Percentiles rank a stretch among this genome's conserved stretches.
These are phyloP conservation scores for Ganoderma meredithae DNA, from an alignment of 1,284 basidiomycete genomes.

Conservation along the genomic window DNA sequence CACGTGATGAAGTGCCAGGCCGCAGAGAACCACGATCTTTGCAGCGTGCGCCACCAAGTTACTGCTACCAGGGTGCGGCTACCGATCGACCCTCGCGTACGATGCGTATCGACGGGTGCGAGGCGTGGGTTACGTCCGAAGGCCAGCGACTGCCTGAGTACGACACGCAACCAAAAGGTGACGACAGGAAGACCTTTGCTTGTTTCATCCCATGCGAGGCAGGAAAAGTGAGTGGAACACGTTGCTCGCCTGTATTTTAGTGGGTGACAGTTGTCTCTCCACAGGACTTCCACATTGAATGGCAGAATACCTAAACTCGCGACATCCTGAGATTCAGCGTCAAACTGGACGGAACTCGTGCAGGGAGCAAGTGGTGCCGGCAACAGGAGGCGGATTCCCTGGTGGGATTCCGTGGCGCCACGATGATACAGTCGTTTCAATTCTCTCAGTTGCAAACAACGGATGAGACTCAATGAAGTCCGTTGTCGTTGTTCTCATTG, in stretches of 20 bases:
- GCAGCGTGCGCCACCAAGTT: no score
- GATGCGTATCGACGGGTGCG: neutral
- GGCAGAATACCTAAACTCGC: neutral
- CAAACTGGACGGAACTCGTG: slow-evolving; percentile 1
- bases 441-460: neutral
- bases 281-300: slow-evolving; percentile 13
- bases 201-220: slow-evolving; percentile 27
- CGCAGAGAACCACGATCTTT: no score
- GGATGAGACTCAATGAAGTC: neutral
- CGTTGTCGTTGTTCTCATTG: neutral
- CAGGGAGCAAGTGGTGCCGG: neutral
- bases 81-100: no score
- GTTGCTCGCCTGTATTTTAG: no score
- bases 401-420: neutral
- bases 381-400: neutral
- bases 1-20: no score
- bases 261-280: neutral
- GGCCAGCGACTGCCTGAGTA: slow-evolving; percentile 20
- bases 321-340: neutral
- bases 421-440: neutral
- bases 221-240: slow-evolving; percentile 23
- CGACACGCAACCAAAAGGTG: slow-evolving; percentile 2
- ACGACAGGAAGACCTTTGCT: slow-evolving; percentile 10
- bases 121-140: slow-evolving; percentile 18
- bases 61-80: no score